These are phyloP conservation scores for Pseudogymnoascus sp. DNA, from an alignment of 2,329 filamentous ascomycete species.

Conservation along the genomic window DNA sequence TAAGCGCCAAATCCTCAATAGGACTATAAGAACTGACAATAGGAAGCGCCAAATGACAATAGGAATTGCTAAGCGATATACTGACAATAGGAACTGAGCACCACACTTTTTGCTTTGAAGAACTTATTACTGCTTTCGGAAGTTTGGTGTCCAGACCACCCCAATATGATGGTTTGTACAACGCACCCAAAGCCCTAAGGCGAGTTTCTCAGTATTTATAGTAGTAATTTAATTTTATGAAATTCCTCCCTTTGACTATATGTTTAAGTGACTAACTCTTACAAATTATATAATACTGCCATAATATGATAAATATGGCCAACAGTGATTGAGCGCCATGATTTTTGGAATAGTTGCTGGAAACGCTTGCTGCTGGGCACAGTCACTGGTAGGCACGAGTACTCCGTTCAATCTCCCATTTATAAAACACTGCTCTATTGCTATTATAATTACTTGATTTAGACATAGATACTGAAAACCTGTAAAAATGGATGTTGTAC, in stretches of 20 bases:
- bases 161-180: not conserved
- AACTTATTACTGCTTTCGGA: not conserved
- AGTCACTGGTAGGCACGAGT: not conserved
- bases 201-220: not conserved
- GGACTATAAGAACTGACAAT: not conserved
- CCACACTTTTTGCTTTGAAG: not conserved
- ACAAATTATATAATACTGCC: not conserved
- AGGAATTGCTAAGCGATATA: not conserved
- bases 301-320: not conserved
- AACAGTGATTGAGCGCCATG: not conserved
- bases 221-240: not conserved
- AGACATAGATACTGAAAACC: not conserved
- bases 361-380: not conserved
- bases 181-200: not conserved
- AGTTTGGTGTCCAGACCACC: not conserved
- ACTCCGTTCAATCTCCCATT: not conserved
- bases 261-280: not conserved
- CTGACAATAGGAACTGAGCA: not conserved
- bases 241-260: not conserved
- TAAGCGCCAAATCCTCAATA: not conserved
- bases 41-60: not conserved
- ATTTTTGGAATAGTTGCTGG: not conserved
- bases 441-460: not conserved
- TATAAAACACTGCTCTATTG: not conserved
- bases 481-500: not conserved